These are phyloP conservation scores for Nemophila menziesii DNA, from an alignment of 257 asterid genomes.

Conservation along the genomic window DNA sequence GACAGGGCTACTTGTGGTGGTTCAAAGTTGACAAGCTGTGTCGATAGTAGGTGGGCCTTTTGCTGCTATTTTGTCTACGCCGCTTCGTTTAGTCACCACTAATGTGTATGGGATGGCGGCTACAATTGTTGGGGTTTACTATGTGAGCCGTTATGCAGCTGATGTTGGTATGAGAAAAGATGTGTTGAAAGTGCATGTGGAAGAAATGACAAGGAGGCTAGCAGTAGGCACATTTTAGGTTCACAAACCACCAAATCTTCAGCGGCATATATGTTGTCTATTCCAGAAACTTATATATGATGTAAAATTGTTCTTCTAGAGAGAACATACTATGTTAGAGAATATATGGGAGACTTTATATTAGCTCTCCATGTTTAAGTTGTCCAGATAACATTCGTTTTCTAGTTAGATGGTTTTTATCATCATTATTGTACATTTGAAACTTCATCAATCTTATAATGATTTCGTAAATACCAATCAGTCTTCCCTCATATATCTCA, in stretches of 20 bases:
- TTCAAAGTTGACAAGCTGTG: conserved; percentile 68
- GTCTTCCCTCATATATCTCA: too few species aligned
- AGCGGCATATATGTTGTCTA: too few species aligned
- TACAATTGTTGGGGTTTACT: conserved; percentile 64
- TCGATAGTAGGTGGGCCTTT: conserved; percentile 82
- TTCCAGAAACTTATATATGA: too few species aligned
- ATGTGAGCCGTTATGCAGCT: conserved; percentile 75
- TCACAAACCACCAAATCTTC: conserved; percentile 36
- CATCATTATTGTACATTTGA: too few species aligned
- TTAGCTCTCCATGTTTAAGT: too few species aligned
- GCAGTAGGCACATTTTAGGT: conserved; percentile 42
- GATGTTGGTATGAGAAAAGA: conserved; percentile 89
- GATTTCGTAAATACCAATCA: too few species aligned
- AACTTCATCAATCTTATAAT: too few species aligned
- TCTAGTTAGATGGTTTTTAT: too few species aligned
- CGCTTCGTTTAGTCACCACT: conserved; percentile 60
- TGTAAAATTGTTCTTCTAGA: too few species aligned
- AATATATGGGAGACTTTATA: too few species aligned
- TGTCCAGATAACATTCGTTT: too few species aligned
- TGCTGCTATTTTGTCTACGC: conserved; percentile 67
- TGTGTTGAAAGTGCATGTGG: conserved; percentile 53
- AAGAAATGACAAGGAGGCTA: conserved; percentile 58
- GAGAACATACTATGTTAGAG: too few species aligned
- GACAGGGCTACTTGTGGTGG: conserved; percentile 73
- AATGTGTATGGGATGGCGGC: conserved; percentile 66